Evolutionary conservation across 768 basidiomycete species (phyloP).

Genomic region (Macrolepiota fuliginosa): DNA sequence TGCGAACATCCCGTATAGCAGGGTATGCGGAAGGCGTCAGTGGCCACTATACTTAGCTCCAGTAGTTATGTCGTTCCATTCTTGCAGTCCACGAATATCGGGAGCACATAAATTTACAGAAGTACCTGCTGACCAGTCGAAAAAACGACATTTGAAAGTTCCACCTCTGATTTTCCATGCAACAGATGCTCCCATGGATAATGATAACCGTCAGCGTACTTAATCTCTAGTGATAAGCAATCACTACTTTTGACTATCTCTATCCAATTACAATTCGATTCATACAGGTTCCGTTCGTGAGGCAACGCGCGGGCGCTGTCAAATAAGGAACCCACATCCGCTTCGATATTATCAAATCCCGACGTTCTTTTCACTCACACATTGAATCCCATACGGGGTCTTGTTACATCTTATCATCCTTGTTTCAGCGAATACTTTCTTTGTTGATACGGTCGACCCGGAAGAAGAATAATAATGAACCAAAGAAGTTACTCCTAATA

Average conservation of each 20-base stretch:
- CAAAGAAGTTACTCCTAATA: neutral
- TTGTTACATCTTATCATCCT: neutral
- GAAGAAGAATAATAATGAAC: neutral
- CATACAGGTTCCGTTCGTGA: neutral
- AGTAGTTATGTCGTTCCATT: neutral
- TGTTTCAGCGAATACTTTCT: neutral
- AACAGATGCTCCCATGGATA: neutral
- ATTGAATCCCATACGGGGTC: neutral
- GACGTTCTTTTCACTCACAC: neutral
- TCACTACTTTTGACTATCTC: neutral
- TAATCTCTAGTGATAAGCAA: neutral
- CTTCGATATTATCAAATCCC: neutral
- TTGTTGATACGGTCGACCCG: conserved; percentile 2
- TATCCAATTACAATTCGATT: neutral
- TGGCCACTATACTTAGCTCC: neutral
- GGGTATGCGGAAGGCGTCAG: neutral
- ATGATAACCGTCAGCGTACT: neutral
- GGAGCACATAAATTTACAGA: neutral
- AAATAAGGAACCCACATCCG: neutral
- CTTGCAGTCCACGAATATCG: neutral
- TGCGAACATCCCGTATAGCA: neutral
- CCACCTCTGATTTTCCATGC: neutral
- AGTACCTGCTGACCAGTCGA: neutral
- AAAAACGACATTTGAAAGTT: neutral
- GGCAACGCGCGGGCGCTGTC: too few species aligned